Percentiles rank a stretch among this genome's conserved stretches.
phyloP scores from a whole-genome alignment of 805 yeast genomes.

The Cyberlindnera galapagoensis region DNA sequence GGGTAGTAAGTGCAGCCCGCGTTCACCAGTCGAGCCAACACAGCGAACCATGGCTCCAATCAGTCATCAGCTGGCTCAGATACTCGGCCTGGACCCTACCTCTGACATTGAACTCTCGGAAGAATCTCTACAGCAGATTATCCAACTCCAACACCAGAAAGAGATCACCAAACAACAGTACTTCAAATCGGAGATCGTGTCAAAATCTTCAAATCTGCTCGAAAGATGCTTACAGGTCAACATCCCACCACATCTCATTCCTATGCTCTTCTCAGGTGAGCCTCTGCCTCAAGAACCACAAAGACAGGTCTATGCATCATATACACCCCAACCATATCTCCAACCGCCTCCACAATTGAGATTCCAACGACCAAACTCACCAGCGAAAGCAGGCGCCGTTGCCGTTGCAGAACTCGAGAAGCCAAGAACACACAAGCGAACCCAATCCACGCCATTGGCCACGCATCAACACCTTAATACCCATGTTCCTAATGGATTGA shows the following conservation, averaged over 20 bases:
- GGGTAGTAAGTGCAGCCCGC: no score
- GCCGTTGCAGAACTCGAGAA: conserved; percentile 50
- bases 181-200: conserved; percentile 57
- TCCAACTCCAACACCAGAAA: conserved; percentile 41
- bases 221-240: conserved; percentile 53
- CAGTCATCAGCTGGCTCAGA: conserved; percentile 16
- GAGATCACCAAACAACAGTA: conserved; percentile 80
- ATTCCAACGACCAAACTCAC: conserved; percentile 44
- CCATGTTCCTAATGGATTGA: neutral
- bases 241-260: conserved; percentile 59
- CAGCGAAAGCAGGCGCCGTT: conserved; percentile 66
- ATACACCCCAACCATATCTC: conserved; percentile 2
- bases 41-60: no score
- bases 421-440: conserved; percentile 29
- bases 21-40: no score
- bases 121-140: conserved; percentile 18
- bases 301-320: conserved; percentile 11
- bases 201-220: conserved; percentile 54
- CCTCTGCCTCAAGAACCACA: conserved; percentile 15
- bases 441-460: conserved; percentile 32
- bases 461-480: conserved; percentile 4
- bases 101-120: conserved; percentile 23
- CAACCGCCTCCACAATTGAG: conserved; percentile 20
- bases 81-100: conserved; percentile 19
- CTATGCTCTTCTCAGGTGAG: conserved; percentile 45